Percentiles rank a stretch among this genome's conserved stretches.
phyloP scores from a whole-genome alignment of 73 alveolate species.

The Halteria grandinella region DNA sequence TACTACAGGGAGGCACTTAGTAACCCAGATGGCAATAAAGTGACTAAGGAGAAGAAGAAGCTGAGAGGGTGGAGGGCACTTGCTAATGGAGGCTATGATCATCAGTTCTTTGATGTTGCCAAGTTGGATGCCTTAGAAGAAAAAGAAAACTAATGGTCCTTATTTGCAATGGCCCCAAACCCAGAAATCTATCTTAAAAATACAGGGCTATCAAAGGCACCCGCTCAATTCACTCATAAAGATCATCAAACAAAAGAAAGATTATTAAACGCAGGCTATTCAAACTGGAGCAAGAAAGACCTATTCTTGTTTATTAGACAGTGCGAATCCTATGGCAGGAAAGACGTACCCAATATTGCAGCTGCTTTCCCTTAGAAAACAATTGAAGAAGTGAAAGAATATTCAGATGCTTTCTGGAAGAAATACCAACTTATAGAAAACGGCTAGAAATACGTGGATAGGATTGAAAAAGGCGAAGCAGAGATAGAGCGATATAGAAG shows the following conservation, averaged over 20 bases:
- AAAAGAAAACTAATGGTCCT: conserved; percentile 82
- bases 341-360: conserved; percentile 72
- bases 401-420: conserved; percentile 87
- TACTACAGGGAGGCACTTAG: conserved; percentile 75
- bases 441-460: conserved; percentile 68
- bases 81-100: conserved; percentile 88
- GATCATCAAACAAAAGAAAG: conserved; percentile 78
- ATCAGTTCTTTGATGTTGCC: conserved; percentile 84
- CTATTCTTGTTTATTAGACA: conserved; percentile 73
- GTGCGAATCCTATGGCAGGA: conserved; percentile 85
- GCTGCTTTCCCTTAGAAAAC: conserved; percentile 75
- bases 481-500: conserved; percentile 11
- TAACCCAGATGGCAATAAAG: conserved; percentile 16
- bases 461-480: conserved; percentile 60
- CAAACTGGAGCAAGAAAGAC: conserved; percentile 91
- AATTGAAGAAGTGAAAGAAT: conserved; percentile 75
- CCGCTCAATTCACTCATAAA: conserved; percentile 72
- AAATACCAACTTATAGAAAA: conserved; percentile 86
- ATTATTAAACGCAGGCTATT: conserved; percentile 85
- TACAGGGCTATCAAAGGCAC: conserved; percentile 18
- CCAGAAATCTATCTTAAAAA: conserved; percentile 65
- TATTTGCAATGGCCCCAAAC: conserved; percentile 65
- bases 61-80: conserved; percentile 88
- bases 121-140: conserved; percentile 84
- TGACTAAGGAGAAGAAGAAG: conserved; percentile 78